phyloP scores from a whole-genome alignment of 495 filamentous ascomycete species.

The Chaetomium cochliodes region DNA sequence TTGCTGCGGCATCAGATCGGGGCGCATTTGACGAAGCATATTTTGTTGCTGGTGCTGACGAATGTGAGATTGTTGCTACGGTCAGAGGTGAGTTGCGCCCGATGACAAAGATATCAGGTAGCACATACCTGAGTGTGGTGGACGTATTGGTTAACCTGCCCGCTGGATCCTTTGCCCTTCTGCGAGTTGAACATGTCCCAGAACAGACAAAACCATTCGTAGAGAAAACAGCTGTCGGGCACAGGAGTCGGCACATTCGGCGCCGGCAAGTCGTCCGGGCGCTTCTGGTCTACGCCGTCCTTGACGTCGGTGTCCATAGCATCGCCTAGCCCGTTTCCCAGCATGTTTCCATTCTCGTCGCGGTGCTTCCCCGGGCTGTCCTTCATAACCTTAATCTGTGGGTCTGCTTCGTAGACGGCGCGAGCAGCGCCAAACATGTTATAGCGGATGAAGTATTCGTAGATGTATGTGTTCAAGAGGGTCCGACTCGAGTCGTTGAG shows the following conservation, averaged over 20 bases:
- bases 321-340: constrained; percentile 72
- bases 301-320: constrained; percentile 82
- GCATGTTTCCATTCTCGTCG: constrained; percentile 60
- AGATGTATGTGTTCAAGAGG: constrained; percentile 89
- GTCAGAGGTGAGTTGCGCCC: constrained; percentile 22
- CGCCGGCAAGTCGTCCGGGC: constrained; percentile 73
- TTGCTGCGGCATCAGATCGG: constrained; percentile 44
- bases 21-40: constrained; percentile 64
- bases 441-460: constrained; percentile 90
- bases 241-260: constrained; percentile 66
- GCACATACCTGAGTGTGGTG: constrained; percentile 70
- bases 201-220: constrained; percentile 95
- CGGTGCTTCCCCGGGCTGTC: constrained; percentile 59
- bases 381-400: constrained; percentile 53
- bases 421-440: constrained; percentile 77
- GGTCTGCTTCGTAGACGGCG: constrained; percentile 63
- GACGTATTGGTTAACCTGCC: constrained; percentile 65
- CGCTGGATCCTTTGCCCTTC: constrained; percentile 57
- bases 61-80: constrained; percentile 64
- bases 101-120: not conserved
- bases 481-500: constrained; percentile 43
- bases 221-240: constrained; percentile 73
- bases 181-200: constrained; percentile 90
- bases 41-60: constrained; percentile 65
- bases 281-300: constrained; percentile 68